Base-by-base conservation (phyloP, 768 basidiomycete species). In the Boletus vinaceobasis region DNA sequence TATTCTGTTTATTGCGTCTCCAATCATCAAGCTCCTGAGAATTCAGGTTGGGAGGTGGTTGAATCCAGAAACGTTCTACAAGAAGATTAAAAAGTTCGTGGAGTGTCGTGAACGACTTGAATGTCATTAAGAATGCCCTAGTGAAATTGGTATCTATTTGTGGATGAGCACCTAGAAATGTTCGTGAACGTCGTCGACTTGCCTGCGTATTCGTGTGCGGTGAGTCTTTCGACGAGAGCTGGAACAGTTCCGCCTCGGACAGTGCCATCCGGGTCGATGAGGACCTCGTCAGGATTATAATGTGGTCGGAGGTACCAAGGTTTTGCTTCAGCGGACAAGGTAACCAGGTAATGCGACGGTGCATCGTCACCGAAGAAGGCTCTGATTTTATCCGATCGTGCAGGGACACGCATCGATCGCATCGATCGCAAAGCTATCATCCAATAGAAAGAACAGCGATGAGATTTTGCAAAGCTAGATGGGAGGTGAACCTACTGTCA, bases 71-170 rank as follows among this genome's bases (percentile, higher is more conserved):
- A 21, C 86, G 77, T 31, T 77, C 70, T 2, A 80, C 70, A 14
- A 88, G 74, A 27, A 78, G 66, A 43, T 79, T 77, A 43, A 86
- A 76, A n/a, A 88, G 67, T 44, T 81, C 74, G 31, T 79, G 74
- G 2, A 80, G 70, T 11, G 78, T 79, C 50, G 79, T 81, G 66
- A 88, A 88, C 0, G 84, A 84, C 60, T 83, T 81, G 73, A 84
- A 87, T 4, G 87, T 88, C 72, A 86, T 77, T 42, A 87, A 68
- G 74, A 88, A 88, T 11, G 85, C 82, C 54, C 77, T 76, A 58
- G 73, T 81, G 67, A 81, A 86, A 35, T 74, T 73, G 23, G 79
- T 75, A 65, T 86, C 81, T 82, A 43, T n/a, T 26, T 29, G 48
- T 5, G 40, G 31, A 39, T 63, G 9, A 68, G 56, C 31, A 0